Evolutionary conservation across 805 yeast species (phyloP), one percentile per base, ranked within the genome.

Genomic region (Metschnikowia santaceciliae): DNA sequence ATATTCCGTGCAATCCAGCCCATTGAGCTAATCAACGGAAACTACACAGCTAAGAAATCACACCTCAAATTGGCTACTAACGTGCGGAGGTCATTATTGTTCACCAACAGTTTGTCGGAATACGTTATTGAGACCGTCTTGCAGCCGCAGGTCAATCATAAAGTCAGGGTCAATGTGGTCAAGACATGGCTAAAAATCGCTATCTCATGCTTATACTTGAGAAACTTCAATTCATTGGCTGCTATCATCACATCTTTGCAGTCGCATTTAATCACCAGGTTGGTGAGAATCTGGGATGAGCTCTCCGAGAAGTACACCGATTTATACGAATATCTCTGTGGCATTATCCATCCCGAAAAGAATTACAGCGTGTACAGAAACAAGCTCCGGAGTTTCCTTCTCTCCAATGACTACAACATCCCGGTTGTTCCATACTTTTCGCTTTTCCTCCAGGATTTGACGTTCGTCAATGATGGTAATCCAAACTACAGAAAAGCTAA

Each of bases 381-480:
- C 39, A 85, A 84, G 59, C 62, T 88, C 48, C 75, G 77, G 49
- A 80, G 80, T 58, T 77, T 84, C 48, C 67, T 84, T 54, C 72
- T 69, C 15, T 60, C 75, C 17, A 74, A 78, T 44, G 80, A 78
- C 37, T 68, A 68, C 63, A 78, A 71, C 51, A 71, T 82, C 19
- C 90, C 91, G 0, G 78, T 82, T 19, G 91, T 88, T 35, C 96
- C 96, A 15, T 88, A 86, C 62, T 76, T 87, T 51, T 83, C 86
- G 42, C 68, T 88, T 48, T 87, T 85, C 64, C 69, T 88, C 42
- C 94, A 86, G 66, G 96, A 88, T 66, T 72, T 88, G 59, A 86
- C 91, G 0, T 86, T 87, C 68, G 81, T 86, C n/a, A 78, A 83
- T 47, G 95, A 88, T 58, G 92, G 94, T n/a, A 87, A 87, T 62